phyloP scores from a whole-genome alignment of 225 moss, liverwort and hornwort species.

The Rhytidiadelphus loreus region DNA sequence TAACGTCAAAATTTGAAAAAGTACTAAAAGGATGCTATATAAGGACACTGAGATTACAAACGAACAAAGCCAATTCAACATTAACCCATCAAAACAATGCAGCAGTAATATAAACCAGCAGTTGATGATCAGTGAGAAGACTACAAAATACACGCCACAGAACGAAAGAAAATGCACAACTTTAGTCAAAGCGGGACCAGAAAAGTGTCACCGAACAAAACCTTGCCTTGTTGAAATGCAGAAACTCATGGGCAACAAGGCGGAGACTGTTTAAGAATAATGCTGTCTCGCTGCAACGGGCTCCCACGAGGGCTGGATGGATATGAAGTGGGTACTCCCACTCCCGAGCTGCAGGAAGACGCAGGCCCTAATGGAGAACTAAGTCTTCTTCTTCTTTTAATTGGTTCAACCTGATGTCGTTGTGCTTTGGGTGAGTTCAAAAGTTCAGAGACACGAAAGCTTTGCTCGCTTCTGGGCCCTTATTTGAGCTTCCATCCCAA shows the following conservation, averaged over 20 bases:
- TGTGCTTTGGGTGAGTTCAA: conserved; percentile 12
- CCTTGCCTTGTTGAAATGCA: conserved; percentile 16
- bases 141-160: background rate
- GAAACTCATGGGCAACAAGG: conserved; percentile 7
- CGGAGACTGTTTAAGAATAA: background rate
- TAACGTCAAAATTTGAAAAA: background rate
- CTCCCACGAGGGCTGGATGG: background rate
- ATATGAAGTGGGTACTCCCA: background rate
- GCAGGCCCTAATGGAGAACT: background rate
- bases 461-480: conserved; percentile 12
- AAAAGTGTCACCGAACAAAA: background rate
- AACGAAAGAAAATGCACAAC: background rate
- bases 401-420: conserved; percentile 5
- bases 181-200: background rate
- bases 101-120: background rate
- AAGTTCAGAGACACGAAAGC: conserved; percentile 12
- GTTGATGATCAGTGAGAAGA: background rate
- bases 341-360: background rate
- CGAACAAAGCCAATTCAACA: background rate
- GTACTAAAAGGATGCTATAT: no score
- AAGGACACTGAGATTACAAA: background rate
- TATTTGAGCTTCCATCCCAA: conserved; percentile 29
- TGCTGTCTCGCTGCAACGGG: background rate
- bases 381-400: background rate
- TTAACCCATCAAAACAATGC: background rate